phyloP scores from a whole-genome alignment of 2,329 filamentous ascomycete species.

The Fusarium sororula region DNA sequence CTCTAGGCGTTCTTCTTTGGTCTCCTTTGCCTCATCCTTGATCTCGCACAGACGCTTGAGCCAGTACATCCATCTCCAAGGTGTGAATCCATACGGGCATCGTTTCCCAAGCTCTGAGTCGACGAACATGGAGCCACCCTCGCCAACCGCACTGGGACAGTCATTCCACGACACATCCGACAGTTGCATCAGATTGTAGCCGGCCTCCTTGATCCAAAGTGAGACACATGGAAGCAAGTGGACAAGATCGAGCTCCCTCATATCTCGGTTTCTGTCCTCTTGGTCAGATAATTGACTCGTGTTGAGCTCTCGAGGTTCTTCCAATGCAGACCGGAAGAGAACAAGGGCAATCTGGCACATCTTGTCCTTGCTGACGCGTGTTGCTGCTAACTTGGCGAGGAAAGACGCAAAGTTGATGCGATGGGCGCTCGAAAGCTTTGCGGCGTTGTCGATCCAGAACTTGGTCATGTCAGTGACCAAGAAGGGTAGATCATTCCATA shows the following conservation, averaged over 20 bases:
- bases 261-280: not conserved
- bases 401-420: not conserved
- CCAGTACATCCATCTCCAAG: not conserved
- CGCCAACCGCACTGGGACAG: not conserved
- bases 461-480: not conserved
- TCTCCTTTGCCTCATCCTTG: not conserved
- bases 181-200: not conserved
- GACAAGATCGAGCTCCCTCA: not conserved
- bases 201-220: not conserved
- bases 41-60: not conserved
- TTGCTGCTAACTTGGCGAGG: not conserved
- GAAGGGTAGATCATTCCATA: not conserved
- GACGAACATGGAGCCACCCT: not conserved
- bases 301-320: not conserved
- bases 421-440: not conserved
- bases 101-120: not conserved
- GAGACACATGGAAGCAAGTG: not conserved
- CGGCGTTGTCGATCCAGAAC: not conserved
- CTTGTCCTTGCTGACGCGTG: not conserved
- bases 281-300: not conserved
- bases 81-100: not conserved
- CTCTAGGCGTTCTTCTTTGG: not conserved
- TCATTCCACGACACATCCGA: not conserved
- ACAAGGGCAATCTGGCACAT: not conserved
- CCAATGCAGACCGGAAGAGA: not conserved